Conservation (phyloP, 805 yeast species). For the Zygoascus biomembranicola region DNA sequence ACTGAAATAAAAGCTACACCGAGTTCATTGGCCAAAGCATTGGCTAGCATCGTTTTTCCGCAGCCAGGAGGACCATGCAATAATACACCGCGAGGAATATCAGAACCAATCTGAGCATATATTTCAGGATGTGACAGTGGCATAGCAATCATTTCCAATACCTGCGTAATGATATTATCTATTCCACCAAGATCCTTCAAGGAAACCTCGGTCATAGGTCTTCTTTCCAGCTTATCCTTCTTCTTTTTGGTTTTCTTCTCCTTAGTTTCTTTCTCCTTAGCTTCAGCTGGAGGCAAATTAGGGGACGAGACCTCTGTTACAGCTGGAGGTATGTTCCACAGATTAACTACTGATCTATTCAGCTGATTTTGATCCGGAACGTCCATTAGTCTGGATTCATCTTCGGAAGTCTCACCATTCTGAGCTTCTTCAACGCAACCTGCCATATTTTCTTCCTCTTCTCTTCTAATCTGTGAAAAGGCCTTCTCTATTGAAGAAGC, state of each 20-base stretch:
- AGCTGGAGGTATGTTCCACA: slow-evolving; percentile 44
- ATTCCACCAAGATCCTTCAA: slow-evolving; percentile 82
- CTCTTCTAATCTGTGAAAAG: slow-evolving; percentile 50
- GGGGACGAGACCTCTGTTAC: not conserved
- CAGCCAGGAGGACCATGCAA: slow-evolving; percentile 94
- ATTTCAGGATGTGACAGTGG: slow-evolving; percentile 94
- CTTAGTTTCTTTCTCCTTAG: slow-evolving; percentile 24
- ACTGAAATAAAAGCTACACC: slow-evolving; percentile 87
- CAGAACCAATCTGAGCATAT: slow-evolving; percentile 78
- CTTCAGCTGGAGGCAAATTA: slow-evolving; percentile 2
- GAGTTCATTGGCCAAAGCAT: slow-evolving; percentile 90
- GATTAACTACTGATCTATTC: slow-evolving; percentile 66
- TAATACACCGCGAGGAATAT: slow-evolving; percentile 88
- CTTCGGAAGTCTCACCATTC: slow-evolving; percentile 25
- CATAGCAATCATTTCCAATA: slow-evolving; percentile 84
- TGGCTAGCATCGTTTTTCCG: slow-evolving; percentile 92
- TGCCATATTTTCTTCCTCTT: slow-evolving; percentile 30
- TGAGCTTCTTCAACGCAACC: slow-evolving; percentile 37
- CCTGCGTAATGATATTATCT: slow-evolving; percentile 72
- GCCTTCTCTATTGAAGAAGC: slow-evolving; percentile 58
- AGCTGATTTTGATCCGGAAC: slow-evolving; percentile 52
- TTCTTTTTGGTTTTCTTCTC: slow-evolving; percentile 44
- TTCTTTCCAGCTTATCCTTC: slow-evolving; percentile 54
- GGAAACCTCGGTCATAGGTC: slow-evolving; percentile 46
- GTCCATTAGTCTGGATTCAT: slow-evolving; percentile 49